These are phyloP conservation scores for Trifolium dubium DNA, from an alignment of 306 rosid species.

Conservation along the genomic window DNA sequence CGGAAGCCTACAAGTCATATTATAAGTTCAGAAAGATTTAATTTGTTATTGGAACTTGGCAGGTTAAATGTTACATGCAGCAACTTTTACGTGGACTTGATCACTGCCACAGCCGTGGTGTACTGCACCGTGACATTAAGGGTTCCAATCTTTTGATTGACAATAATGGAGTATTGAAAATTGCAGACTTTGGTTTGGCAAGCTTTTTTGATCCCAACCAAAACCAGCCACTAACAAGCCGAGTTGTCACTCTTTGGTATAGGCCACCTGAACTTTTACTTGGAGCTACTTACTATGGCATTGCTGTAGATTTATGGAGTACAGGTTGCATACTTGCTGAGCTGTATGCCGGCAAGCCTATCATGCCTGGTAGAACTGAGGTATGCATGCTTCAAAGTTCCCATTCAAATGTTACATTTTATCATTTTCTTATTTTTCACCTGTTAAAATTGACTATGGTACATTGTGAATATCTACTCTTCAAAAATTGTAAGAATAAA, in stretches of 20 bases:
- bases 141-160: conserved; percentile 94
- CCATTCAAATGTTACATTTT: conserved; percentile 27
- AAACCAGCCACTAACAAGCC: conserved; percentile 82
- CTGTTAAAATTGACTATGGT: conserved; percentile 4
- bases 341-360: conserved; percentile 89
- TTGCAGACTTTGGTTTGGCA: conserved; percentile 93
- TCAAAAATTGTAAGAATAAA: background rate
- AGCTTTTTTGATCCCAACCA: conserved; percentile 79
- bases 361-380: conserved; percentile 98
- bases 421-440: conserved; percentile 18
- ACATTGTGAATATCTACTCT: conserved; percentile 2
- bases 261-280: conserved; percentile 95
- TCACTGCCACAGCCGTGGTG: conserved; percentile 87
- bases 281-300: conserved; percentile 89
- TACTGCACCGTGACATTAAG: conserved; percentile 91
- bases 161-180: conserved; percentile 79
- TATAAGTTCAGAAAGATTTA: background rate
- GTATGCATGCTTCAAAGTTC: conserved; percentile 44
- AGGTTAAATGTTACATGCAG: conserved; percentile 96
- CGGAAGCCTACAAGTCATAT: background rate
- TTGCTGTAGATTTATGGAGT: conserved; percentile 90
- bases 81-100: conserved; percentile 86
- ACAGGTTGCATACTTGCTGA: conserved; percentile 96
- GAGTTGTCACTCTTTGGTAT: conserved; percentile 96
- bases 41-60: conserved; percentile 50